These are phyloP conservation scores for Candida ponderosae DNA, from an alignment of 805 yeast species.

Conservation along the genomic window DNA sequence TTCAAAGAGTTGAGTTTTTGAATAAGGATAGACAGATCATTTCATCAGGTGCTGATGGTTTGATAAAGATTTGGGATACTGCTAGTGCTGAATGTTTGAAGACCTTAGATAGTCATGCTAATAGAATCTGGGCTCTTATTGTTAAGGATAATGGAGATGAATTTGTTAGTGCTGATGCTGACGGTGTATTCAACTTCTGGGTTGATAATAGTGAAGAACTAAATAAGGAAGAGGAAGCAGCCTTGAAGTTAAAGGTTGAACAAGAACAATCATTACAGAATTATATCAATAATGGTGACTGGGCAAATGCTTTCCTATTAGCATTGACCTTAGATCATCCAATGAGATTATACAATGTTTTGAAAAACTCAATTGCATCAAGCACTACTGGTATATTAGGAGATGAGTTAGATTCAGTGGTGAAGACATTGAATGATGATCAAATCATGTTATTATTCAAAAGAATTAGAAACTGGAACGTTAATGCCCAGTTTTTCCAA, in stretches of 20 bases:
- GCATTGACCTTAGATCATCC: constrained; percentile 89
- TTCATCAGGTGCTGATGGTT: constrained; percentile 87
- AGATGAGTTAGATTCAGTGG: constrained; percentile 53
- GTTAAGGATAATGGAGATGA: constrained; percentile 56
- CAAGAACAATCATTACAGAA: constrained; percentile 84
- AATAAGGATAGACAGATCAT: constrained; percentile 60
- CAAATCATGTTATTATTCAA: constrained; percentile 56
- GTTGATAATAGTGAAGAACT: constrained; percentile 77
- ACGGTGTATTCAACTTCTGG: constrained; percentile 89
- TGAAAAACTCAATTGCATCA: constrained; percentile 50
- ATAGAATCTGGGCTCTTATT: constrained; percentile 89
- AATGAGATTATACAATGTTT: constrained; percentile 73
- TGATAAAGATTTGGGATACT: constrained; percentile 84
- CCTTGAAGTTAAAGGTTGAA: constrained; percentile 55
- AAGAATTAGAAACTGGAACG: constrained; percentile 91
- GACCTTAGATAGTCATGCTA: constrained; percentile 89
- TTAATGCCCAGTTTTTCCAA: constrained; percentile 72
- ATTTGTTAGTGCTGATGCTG: constrained; percentile 88
- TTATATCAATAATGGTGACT: constrained; percentile 61
- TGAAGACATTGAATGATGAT: constrained; percentile 48
- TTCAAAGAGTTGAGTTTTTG: constrained; percentile 71
- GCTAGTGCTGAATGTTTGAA: constrained; percentile 69
- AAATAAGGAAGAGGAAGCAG: constrained; percentile 40
- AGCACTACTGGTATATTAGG: constrained; percentile 32
- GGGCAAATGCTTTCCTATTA: constrained; percentile 82